These are phyloP conservation scores for Tillandsia leiboldiana DNA, from an alignment of 176 grass and related monocot genomes.

Conservation along the genomic window DNA sequence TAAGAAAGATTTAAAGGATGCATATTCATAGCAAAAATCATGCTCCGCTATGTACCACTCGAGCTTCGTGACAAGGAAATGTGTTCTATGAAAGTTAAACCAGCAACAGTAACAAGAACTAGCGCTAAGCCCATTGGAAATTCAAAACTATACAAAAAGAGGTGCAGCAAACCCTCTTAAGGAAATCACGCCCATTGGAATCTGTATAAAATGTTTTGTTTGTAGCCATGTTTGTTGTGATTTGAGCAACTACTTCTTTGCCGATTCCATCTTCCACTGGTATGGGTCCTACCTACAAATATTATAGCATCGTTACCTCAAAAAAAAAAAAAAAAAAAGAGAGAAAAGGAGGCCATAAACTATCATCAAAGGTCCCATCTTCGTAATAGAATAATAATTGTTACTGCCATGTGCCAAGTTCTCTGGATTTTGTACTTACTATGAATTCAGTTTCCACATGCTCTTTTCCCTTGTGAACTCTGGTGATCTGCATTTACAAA, in stretches of 20 bases:
- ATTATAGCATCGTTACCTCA: neutral
- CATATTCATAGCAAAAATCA: neutral
- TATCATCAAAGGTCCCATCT: neutral
- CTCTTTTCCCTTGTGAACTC: slow-evolving; percentile 81
- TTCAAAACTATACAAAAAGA: neutral
- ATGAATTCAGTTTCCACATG: slow-evolving; percentile 82
- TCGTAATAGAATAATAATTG: neutral
- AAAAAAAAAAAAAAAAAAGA: neutral
- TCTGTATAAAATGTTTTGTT: slow-evolving; percentile 93
- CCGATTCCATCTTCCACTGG: slow-evolving; percentile 67
- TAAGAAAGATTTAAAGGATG: neutral
- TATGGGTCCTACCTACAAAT: slow-evolving; percentile 72
- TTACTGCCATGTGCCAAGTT: neutral
- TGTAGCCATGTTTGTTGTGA: slow-evolving; percentile 61
- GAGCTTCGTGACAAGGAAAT: neutral
- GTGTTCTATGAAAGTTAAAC: too few species aligned
- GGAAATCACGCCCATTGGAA: slow-evolving; percentile 91
- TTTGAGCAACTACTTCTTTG: slow-evolving; percentile 77
- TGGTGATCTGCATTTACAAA: slow-evolving; percentile 46
- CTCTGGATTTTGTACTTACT: slow-evolving; percentile 25
- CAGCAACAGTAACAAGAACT: neutral
- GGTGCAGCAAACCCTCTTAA: slow-evolving; percentile 62
- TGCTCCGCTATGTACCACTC: neutral
- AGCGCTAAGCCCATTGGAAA: neutral
- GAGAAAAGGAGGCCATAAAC: neutral